Evolutionary conservation across 371 early-diverging fungal genomes (phyloP), one percentile per base, ranked within the genome.

Genomic region (Rhizomucor pusillus): DNA sequence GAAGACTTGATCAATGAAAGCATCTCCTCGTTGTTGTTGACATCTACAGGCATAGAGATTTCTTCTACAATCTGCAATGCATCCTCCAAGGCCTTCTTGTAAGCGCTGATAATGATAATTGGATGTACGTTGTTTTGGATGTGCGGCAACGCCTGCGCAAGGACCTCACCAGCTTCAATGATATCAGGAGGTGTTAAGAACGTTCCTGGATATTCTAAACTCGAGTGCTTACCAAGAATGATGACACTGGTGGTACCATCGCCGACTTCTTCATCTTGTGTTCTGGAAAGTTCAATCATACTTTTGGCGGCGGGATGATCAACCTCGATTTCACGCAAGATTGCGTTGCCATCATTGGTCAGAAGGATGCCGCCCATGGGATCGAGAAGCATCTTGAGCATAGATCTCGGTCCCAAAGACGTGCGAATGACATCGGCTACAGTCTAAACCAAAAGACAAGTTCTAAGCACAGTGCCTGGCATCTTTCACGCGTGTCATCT

Each of bases 241-340:
- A 99, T 97, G 59, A 99, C 99, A 56, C 90, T 87, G 24, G 99
- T 99, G 19, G 99, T 99, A 53, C 99, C 99, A 79, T 99, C 99
- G 56, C 99, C 99, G 35, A 99, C 99, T 77, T 99, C 99, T 75
- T 99, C 99, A 82, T 99, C 99, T 84, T 99, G 99, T 52, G 99
- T 99, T 74, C 99, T 85, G 35, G 96, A 91, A 43, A 99, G 88
- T 72, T 99, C 99, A 67, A 99, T 97, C 92, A 99, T 93, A 63
- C 92, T 92, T 77, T 99, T 99, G 43, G 99, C 99, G 45, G 99
- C 99, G 40, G 99, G 99, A 79, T 99, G 99, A 36, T 95, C 92
- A 20, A 99, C 99, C 79, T 99, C 99, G 68, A 97, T 90, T 79
- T 99, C 99, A 71, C 99, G 87, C 60, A 99, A 82, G 59, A 99